Base-by-base conservation (phyloP, 805 yeast species). In the Saccharomycopsis selenospora region DNA sequence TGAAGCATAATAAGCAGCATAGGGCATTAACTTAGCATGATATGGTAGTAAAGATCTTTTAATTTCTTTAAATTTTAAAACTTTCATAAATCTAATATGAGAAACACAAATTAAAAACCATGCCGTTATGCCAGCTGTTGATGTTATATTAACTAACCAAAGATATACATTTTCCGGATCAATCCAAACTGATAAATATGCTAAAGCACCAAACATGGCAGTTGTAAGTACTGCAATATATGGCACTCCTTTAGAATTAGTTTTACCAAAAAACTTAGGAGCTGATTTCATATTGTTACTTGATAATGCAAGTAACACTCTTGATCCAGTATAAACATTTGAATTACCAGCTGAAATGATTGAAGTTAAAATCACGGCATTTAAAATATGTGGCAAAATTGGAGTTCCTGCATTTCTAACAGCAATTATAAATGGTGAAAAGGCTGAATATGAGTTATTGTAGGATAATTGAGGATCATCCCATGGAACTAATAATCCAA, bases 331-430 rank as follows among this genome's bases (percentile, higher is more conserved):
- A 64, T 83, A 82, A 26, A 83, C 71, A 60, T 82, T 80, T 11
- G 89, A 82, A 67, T 84, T 84, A 61, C 82, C 91, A 24, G 91
- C 89, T n/a, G 90, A 82, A 43, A 82, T 72, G 49, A 83, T 76
- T 14, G 90, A 80, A 20, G 73, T 56, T 42, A 84, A 61, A 52
- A 84, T 77, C 46, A 83, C 82, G 14, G 83, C 90, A 61, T 84
- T 84, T 65, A 84, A 80, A 47, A 84, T 79, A 59, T 77, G 72
- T 42, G 89, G 86, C 51, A 84, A 66, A 2, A 80, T 73, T 51
- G 68, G 68, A 18, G 89, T 82, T 27, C 87, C 88, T 3, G 81
- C 73, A 64, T 80, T 81, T 51, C 70, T 63, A 59, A 84, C 80
- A 36, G 91, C 86, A 61, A 84, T 75, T 53, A 84, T 73, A 60